Evolutionary conservation across 768 basidiomycete species (phyloP).

Genomic region (Mycena pura): DNA sequence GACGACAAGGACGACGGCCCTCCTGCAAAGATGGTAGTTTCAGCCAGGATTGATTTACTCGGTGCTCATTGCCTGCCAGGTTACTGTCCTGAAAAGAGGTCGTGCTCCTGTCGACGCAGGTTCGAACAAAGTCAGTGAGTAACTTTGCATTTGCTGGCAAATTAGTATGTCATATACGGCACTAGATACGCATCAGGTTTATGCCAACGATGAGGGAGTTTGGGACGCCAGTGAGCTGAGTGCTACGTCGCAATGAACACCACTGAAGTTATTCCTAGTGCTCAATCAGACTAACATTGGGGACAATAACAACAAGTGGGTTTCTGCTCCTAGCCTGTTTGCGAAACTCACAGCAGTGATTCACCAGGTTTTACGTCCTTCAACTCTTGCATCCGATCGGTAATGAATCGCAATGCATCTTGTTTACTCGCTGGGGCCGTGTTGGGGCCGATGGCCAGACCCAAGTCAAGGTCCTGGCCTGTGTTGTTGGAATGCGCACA

Average conservation of each 20-base stretch:
- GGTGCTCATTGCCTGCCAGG: too few relatives aligned
- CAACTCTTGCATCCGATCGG: conserved; percentile 60
- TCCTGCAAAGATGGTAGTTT: conserved; percentile 54
- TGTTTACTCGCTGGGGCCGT: conserved; percentile 68
- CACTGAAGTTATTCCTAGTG: conserved; percentile 31
- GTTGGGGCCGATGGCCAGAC: conserved; percentile 62
- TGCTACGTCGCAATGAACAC: neutral
- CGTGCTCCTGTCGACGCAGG: conserved; percentile 61
- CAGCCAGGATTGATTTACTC: neutral
- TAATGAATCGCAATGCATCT: conserved; percentile 39
- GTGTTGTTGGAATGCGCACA: neutral
- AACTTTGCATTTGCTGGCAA: neutral
- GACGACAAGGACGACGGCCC: conserved; percentile 36
- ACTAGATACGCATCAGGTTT: conserved; percentile 60
- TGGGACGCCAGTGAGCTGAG: conserved; percentile 56
- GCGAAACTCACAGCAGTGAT: neutral
- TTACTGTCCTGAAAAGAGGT: conserved; percentile 56
- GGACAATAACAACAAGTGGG: conserved; percentile 56
- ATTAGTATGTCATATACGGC: neutral
- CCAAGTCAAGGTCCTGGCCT: conserved; percentile 50
- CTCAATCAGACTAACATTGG: conserved; percentile 66
- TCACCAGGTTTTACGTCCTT: conserved; percentile 60
- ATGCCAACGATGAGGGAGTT: conserved; percentile 42
- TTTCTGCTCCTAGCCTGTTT: neutral
- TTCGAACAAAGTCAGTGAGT: conserved; percentile 55